Evolutionary conservation across 306 rosid genomes (phyloP).

Genomic region (Pterocarpus macrocarpus): DNA sequence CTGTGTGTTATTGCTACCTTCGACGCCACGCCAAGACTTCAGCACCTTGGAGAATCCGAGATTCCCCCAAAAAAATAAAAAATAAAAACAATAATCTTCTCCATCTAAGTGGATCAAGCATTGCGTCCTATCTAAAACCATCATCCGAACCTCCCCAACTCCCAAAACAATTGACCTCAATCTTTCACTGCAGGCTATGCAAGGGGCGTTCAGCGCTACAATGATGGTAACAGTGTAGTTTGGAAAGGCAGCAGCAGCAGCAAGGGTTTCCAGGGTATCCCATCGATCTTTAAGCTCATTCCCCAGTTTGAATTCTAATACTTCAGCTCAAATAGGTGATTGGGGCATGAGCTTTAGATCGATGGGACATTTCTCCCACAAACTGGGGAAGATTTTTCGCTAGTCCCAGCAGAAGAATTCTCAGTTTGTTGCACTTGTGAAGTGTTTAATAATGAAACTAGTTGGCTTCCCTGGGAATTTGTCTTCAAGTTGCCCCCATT

Average conservation of each 20-base stretch:
- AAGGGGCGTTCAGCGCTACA: neutral
- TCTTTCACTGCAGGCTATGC: neutral
- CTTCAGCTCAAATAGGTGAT: constrained; percentile 57
- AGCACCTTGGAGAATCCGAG: neutral
- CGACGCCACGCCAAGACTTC: neutral
- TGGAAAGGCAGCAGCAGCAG: neutral
- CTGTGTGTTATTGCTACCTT: neutral
- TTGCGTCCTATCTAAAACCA: neutral
- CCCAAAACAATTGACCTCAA: constrained; percentile 2
- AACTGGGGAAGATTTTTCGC: constrained; percentile 55
- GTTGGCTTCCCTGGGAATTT: constrained; percentile 42
- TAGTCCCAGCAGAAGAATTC: constrained; percentile 45
- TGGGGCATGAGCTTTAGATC: constrained; percentile 56
- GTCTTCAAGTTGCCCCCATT: constrained; percentile 41
- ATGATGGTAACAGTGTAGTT: neutral
- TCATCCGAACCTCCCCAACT: constrained; percentile 6
- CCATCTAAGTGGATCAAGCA: neutral
- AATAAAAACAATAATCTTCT: no score
- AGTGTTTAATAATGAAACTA: constrained; percentile 45
- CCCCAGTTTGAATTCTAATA: constrained; percentile 40
- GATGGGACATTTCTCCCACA: constrained; percentile 63
- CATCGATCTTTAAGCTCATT: no score
- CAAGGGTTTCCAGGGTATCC: neutral
- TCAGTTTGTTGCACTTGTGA: constrained; percentile 47
- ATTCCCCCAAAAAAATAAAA: no score